Evolutionary conservation across 2,329 filamentous ascomycete species (phyloP), one percentile per base, ranked within the genome.

Genomic region (Cercospora citrullina): DNA sequence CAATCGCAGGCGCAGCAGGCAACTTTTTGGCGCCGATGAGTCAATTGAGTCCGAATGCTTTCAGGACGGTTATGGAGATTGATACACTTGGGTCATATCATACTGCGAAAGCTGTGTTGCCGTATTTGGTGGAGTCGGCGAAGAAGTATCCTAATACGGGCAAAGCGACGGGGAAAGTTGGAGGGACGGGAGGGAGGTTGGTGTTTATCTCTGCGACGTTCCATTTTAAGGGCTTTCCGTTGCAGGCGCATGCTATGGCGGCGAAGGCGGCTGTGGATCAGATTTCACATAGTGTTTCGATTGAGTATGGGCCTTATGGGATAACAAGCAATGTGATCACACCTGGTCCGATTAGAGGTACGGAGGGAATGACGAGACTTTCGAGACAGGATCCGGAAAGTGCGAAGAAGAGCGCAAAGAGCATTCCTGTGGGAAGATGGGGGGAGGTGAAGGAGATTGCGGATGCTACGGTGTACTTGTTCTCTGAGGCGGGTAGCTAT

Each of bases 51-150:
- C 82, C 91, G 67, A 98, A 98, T 77, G 95, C 92, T 3, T 96
- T 99, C 88, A 96, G 94, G 80, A 86, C 92, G 0, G 95, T 99
- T 72, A 94, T 98, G 75, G 95, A 98, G 69, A 99, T 99, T 76
- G 95, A 98, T 78, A 90, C 97, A 2, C 80, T 98, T 39, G 95
- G 95, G 33, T 96, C 92, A 16, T 99, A 91, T 82, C 96, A 98
- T 83, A 97, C 93, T 2, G 85, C 97, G 76, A 98, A 98, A 82
- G 93, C 94, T 3, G 95, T 93, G 0, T 83, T 97, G 36, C 92
- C 93, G 0, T 86, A 96, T 75, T 87, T 99, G 3, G 81, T 93
- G 12, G 85, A 88, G 74, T 96, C 93, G n/a, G 89, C 91, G 1
- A 80, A 82, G 36, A 87, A 86, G 74, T 83, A 89, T 74, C 85